A percentile compares a stretch with the other conserved stretches of the same genome.
phyloP scores from a whole-genome alignment of 2,329 filamentous ascomycete genomes.

The Ascochyta koolunga region DNA sequence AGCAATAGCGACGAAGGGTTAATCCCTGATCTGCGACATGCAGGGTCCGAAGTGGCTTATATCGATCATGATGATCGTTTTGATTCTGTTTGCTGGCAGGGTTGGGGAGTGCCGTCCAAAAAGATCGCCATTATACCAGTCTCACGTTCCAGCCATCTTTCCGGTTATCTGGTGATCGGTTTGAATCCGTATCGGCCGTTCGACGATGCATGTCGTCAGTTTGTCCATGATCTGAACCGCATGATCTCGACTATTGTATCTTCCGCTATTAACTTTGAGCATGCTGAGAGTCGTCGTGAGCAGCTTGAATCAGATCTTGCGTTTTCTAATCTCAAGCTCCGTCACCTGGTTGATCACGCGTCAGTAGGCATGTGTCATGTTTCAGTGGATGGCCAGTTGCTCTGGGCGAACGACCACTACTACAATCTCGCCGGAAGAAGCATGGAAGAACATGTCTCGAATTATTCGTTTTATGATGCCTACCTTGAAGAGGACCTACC shows the following conservation, averaged over 20 bases:
- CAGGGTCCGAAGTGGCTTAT: conserved; percentile 11
- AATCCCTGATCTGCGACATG: conserved; percentile 26
- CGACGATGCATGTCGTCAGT: conserved; percentile 36
- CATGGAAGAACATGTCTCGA: conserved; percentile 8
- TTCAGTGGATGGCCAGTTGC: conserved; percentile 23
- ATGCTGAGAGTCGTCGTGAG: conserved; percentile 21
- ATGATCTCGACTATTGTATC: conserved; percentile 34
- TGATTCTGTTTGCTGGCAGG: conserved; percentile 25
- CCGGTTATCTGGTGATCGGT: conserved; percentile 36
- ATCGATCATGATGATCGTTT: conserved; percentile 33
- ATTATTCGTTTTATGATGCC: conserved; percentile 23
- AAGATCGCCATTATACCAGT: conserved; percentile 33
- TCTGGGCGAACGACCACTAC: conserved; percentile 39
- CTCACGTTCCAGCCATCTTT: conserved; percentile 13
- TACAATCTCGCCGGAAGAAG: conserved; percentile 21
- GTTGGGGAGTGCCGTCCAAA: conserved; percentile 25
- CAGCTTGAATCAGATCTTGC: conserved; percentile 33
- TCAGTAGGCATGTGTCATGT: conserved; percentile 35
- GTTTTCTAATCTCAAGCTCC: conserved; percentile 30
- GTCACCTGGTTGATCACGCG: conserved; percentile 35
- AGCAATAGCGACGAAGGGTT: conserved; percentile 23
- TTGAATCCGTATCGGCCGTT: conserved; percentile 40
- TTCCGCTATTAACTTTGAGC: conserved; percentile 20
- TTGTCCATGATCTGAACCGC: conserved; percentile 32
- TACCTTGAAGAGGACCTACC: conserved; percentile 27